A percentile compares a stretch with the other conserved stretches of the same genome.
These are phyloP conservation scores for Coniella lustricola DNA, from an alignment of 2,329 filamentous ascomycete genomes.

Conservation along the genomic window DNA sequence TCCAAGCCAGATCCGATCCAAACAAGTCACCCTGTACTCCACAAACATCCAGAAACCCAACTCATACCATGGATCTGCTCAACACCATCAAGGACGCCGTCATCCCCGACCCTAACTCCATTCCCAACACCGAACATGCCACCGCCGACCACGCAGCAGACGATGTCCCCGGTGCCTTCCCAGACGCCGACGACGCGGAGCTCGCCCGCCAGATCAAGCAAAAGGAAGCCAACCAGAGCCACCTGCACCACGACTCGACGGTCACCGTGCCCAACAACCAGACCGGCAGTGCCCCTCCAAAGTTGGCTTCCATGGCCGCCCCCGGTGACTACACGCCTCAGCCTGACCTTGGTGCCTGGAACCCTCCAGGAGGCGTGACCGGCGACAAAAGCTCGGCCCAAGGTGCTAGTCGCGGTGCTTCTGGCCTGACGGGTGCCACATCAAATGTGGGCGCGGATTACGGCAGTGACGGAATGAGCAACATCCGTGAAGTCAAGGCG, in stretches of 20 bases:
- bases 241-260: neutral
- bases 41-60: neutral
- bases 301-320: neutral
- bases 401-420: neutral
- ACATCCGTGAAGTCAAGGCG: neutral
- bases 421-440: neutral
- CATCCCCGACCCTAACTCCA: neutral
- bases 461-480: neutral
- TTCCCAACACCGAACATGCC: neutral
- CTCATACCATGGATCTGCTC: neutral
- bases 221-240: neutral
- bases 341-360: neutral
- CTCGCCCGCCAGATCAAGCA: neutral
- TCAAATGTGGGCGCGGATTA: neutral
- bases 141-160: neutral
- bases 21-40: neutral
- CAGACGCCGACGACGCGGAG: neutral
- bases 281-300: neutral
- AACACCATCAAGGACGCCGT: neutral
- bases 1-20: no score
- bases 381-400: neutral
- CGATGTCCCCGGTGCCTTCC: neutral
- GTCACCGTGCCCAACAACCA: neutral
- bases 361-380: neutral
- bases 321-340: neutral